Evolutionary conservation across 2,329 filamentous ascomycete species (phyloP).

Genomic region (Cladobotryum protrusum): DNA sequence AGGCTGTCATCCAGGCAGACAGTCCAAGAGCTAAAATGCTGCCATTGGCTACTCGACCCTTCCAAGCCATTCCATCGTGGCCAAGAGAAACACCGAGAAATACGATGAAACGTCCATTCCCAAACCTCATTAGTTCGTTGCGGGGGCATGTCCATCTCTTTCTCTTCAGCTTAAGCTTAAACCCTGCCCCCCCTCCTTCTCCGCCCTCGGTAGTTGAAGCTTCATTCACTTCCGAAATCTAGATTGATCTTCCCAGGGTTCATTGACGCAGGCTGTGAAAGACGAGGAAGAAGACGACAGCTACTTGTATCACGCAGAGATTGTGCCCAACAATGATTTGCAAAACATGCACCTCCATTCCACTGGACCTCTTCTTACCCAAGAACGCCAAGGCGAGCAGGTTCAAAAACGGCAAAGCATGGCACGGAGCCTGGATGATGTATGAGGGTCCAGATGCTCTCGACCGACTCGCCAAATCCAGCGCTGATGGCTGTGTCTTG

Average conservation of each 20-base stretch:
- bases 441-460: not conserved
- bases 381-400: not conserved
- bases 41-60: too few relatives aligned
- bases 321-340: not conserved
- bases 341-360: not conserved
- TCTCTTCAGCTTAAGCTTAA: not conserved
- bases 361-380: not conserved
- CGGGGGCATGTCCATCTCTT: not conserved
- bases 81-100: not conserved
- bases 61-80: too few relatives aligned
- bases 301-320: not conserved
- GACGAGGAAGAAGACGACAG: not conserved
- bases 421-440: not conserved
- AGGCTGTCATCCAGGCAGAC: too few relatives aligned
- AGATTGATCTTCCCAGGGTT: too few relatives aligned
- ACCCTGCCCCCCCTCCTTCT: not conserved
- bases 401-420: slow-evolving; percentile 1
- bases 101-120: not conserved
- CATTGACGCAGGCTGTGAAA: too few relatives aligned
- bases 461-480: not conserved
- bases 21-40: too few relatives aligned
- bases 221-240: too few relatives aligned
- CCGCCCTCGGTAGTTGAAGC: not conserved
- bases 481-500: not conserved
- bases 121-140: not conserved